Conservation (phyloP, 257 asterid species). For the Fraxinus excelsior region DNA sequence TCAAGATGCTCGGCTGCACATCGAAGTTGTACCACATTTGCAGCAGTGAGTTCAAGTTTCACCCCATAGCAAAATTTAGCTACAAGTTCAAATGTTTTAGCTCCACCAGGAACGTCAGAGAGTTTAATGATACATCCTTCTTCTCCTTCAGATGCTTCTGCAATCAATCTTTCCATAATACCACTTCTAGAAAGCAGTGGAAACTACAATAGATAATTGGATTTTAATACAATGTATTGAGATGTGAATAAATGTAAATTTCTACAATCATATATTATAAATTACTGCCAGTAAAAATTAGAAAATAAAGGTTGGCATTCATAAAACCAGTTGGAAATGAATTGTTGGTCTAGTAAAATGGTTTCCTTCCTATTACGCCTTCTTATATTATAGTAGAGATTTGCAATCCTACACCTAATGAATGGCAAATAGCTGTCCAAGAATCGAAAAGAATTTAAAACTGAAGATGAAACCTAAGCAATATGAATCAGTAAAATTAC, state of each 20-base stretch:
- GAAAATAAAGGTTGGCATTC: not conserved
- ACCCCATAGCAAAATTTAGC: slow-evolving; percentile 96
- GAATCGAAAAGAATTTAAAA: not conserved
- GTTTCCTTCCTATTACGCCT: not conserved
- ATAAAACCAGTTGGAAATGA: not conserved
- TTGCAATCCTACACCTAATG: not conserved
- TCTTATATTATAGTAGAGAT: not conserved
- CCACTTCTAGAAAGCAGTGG: slow-evolving; percentile 97
- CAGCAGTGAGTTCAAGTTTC: slow-evolving; percentile 87
- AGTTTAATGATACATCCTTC: slow-evolving; percentile 58
- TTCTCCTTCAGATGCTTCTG: slow-evolving; percentile 70
- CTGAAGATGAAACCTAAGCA: not conserved
- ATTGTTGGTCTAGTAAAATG: not conserved
- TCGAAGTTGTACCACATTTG: slow-evolving; percentile 78
- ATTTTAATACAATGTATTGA: slow-evolving; percentile 5
- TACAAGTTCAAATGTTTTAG: slow-evolving; percentile 86
- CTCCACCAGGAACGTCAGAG: slow-evolving; percentile 80
- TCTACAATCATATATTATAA: not conserved
- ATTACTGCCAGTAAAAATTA: not conserved
- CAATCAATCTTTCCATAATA: slow-evolving; percentile 81
- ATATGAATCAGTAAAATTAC: not conserved
- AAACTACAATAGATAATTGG: slow-evolving; percentile 51
- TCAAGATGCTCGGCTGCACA: slow-evolving; percentile 91
- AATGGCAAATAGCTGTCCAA: not conserved
- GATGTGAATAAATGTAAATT: not conserved